Conservation (phyloP, 1,284 basidiomycete genomes). For the Ceratobasidium sp. region DNA sequence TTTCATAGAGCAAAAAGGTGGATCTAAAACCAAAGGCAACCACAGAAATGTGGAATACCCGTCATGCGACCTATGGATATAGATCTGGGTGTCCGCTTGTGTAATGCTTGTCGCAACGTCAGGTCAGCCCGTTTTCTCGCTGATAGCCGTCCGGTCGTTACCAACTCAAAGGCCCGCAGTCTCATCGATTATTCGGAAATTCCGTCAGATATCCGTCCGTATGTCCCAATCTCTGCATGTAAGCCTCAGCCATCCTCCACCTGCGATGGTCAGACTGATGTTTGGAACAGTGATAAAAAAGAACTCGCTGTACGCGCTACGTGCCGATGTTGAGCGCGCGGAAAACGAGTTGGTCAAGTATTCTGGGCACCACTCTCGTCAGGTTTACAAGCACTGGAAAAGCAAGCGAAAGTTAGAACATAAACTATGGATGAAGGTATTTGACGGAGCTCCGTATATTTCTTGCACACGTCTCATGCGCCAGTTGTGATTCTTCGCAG, state of each 20-base stretch:
- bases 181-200: constrained; percentile 27
- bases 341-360: not conserved
- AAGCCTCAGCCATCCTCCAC: not conserved
- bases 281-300: constrained; percentile 34
- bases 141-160: not conserved
- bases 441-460: not conserved
- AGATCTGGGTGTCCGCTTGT: constrained; percentile 41
- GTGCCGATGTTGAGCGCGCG: constrained; percentile 14
- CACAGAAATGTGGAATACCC: constrained; percentile 17
- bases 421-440: constrained; percentile 18
- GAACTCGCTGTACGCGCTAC: constrained; percentile 22
- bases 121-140: constrained; percentile 9
- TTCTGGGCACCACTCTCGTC: not conserved
- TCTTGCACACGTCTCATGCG: not conserved
- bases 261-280: not conserved
- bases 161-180: not conserved
- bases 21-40: not conserved
- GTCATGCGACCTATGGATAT: constrained; percentile 33
- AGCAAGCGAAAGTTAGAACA: not conserved
- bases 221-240: constrained; percentile 31
- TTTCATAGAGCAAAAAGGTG: not conserved
- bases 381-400: constrained; percentile 21
- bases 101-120: constrained; percentile 37
- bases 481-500: not conserved
- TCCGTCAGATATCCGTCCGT: not conserved